phyloP scores from a whole-genome alignment of 495 filamentous ascomycete species.

The Rhizodiscina lignyota region DNA sequence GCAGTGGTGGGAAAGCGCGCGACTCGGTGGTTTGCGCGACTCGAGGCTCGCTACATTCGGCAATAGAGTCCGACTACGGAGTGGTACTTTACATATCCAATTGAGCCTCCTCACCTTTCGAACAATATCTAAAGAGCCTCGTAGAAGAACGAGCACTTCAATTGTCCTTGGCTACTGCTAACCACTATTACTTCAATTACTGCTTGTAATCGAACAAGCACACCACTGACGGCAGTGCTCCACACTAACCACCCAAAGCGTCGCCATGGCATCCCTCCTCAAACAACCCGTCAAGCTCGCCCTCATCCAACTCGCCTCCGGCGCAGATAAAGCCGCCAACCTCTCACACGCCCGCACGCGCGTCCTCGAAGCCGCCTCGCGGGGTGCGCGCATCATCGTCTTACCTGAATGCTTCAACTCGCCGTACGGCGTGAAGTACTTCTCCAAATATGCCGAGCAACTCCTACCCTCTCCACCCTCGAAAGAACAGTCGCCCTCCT shows the following conservation, averaged over 20 bases:
- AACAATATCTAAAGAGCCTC: no score
- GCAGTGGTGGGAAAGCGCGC: no score
- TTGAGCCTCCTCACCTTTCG: no score
- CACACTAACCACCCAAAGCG: neutral
- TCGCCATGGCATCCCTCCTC: conserved; percentile 23
- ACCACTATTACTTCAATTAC: no score
- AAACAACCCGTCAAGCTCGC: conserved; percentile 25
- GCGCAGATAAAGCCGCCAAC: conserved; percentile 66
- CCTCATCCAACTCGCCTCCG: conserved; percentile 22
- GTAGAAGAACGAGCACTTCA: no score
- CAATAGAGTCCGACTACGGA: no score
- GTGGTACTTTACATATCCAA: no score
- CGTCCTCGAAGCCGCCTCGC: conserved; percentile 60
- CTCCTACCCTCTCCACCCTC: conserved; percentile 67
- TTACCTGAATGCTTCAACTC: conserved; percentile 90
- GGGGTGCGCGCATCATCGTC: conserved; percentile 58
- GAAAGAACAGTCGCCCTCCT: conserved; percentile 54
- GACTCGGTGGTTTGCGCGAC: no score
- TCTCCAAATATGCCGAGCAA: conserved; percentile 80
- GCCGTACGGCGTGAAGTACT: conserved; percentile 83
- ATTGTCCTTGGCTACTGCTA: no score
- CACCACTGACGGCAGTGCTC: no score
- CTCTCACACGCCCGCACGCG: conserved; percentile 64
- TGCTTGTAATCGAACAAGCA: no score
- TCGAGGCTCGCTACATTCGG: no score